Evolutionary conservation across 1,139 yeast species (phyloP).

Genomic region (Yamadazyma siamensis): DNA sequence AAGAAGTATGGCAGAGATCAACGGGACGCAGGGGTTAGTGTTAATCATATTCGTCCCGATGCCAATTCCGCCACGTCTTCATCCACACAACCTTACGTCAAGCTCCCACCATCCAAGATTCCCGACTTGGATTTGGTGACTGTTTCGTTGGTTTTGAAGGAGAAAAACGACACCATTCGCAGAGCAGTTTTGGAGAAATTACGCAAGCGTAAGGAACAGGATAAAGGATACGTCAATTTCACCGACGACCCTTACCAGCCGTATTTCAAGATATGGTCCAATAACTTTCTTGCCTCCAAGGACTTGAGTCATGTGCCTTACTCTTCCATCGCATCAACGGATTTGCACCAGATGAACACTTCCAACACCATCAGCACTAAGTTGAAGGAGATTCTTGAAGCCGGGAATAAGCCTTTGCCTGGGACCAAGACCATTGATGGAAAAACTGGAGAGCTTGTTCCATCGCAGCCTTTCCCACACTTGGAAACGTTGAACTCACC

Average conservation of each 20-base stretch:
- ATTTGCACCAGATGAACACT: constrained; percentile 66
- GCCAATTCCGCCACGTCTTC: constrained; percentile 19
- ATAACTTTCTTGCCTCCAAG: constrained; percentile 42
- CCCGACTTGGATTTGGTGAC: constrained; percentile 91
- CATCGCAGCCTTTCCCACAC: constrained; percentile 43
- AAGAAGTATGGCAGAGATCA: constrained; percentile 15
- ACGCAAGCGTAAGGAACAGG: constrained; percentile 67
- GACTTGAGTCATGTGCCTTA: constrained; percentile 71
- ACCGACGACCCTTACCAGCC: constrained; percentile 93
- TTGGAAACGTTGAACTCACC: constrained; percentile 34
- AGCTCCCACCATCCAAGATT: constrained; percentile 83
- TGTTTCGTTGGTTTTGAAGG: constrained; percentile 69
- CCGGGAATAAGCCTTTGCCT: constrained; percentile 39
- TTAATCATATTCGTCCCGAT: constrained; percentile 2
- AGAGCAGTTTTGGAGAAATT: constrained; percentile 81
- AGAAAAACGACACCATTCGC: constrained; percentile 74
- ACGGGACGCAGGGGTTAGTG: constrained; percentile 1
- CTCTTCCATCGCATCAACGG: constrained; percentile 71
- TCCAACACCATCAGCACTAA: constrained; percentile 49
- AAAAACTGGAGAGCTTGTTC: constrained; percentile 42
- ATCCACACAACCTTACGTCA: constrained; percentile 74
- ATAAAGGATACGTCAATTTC: constrained; percentile 72
- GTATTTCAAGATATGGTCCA: constrained; percentile 64
- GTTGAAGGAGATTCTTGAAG: constrained; percentile 39
- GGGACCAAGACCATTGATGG: constrained; percentile 47